phyloP scores from a whole-genome alignment of 2,329 filamentous ascomycete genomes.

The Hawksworthiomyces lignivorus region DNA sequence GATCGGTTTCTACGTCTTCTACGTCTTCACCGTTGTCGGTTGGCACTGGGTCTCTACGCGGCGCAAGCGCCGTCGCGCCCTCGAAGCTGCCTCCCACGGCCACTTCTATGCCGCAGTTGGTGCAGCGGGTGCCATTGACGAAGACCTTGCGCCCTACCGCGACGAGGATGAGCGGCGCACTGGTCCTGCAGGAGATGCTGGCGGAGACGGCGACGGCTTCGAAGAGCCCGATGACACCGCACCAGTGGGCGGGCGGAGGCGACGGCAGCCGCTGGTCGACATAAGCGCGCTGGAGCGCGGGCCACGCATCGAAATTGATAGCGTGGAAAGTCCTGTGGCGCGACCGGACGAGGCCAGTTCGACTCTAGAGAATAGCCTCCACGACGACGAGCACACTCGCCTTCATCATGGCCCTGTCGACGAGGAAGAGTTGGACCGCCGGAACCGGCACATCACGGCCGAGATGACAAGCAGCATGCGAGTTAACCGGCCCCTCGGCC shows the following conservation, averaged over 20 bases:
- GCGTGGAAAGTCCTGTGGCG: conserved; percentile 25
- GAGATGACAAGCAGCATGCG: conserved; percentile 94
- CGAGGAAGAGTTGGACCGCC: conserved; percentile 40
- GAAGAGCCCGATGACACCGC: conserved; percentile 35
- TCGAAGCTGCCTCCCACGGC: conserved; percentile 64
- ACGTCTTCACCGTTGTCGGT: conserved; percentile 76
- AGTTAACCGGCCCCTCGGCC: conserved; percentile 59
- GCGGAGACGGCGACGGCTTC: neutral
- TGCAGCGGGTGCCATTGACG: conserved; percentile 27
- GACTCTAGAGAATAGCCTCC: neutral
- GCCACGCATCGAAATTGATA: conserved; percentile 40
- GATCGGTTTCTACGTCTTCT: conserved; percentile 86
- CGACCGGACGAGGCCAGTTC: conserved; percentile 25
- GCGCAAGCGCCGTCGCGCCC: conserved; percentile 50
- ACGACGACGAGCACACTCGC: neutral
- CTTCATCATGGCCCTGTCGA: conserved; percentile 18
- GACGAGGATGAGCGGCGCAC: conserved; percentile 33
- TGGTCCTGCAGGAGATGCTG: neutral
- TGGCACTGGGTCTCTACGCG: conserved; percentile 84
- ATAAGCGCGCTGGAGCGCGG: conserved; percentile 37
- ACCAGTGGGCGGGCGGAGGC: conserved; percentile 23
- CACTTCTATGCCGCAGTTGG: conserved; percentile 55
- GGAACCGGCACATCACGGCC: conserved; percentile 57
- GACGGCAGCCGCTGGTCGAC: conserved; percentile 23
- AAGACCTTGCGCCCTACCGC: conserved; percentile 58